These are phyloP conservation scores for Stenogyne calaminthoides DNA, from an alignment of 305 asterid genomes.

Conservation along the genomic window DNA sequence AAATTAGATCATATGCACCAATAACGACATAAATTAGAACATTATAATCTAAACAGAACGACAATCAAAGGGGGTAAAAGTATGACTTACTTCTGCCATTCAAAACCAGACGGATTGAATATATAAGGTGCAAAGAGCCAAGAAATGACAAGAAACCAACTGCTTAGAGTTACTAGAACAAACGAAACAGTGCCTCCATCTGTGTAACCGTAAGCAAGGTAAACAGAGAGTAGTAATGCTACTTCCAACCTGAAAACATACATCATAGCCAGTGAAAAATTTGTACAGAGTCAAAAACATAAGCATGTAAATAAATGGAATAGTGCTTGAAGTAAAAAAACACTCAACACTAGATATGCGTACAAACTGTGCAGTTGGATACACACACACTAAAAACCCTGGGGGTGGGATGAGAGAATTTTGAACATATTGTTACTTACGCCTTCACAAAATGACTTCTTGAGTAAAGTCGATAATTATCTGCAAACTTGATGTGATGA, in stretches of 20 bases:
- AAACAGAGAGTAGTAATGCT: conserved; percentile 88
- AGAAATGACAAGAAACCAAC: conserved; percentile 98
- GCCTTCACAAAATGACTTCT: conserved; percentile 99
- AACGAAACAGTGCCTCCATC: conserved; percentile 72
- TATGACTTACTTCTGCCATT: conserved; percentile 95
- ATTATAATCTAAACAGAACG: neutral
- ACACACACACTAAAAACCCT: neutral
- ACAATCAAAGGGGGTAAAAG: neutral
- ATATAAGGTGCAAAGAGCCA: conserved; percentile 99
- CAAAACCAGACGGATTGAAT: conserved; percentile 98
- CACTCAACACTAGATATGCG: neutral
- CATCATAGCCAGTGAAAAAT: conserved; percentile 17
- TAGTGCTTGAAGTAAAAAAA: neutral
- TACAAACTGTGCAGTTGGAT: conserved; percentile 20
- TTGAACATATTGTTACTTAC: conserved; percentile 50
- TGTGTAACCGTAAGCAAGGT: conserved; percentile 81
- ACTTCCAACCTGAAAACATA: conserved; percentile 84
- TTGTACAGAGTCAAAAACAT: neutral
- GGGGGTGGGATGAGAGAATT: neutral
- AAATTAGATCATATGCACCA: neutral
- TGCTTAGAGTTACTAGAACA: conserved; percentile 80
- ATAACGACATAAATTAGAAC: neutral
- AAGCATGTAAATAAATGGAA: neutral
- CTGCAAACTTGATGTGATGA: conserved; percentile 95
- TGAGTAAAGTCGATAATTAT: conserved; percentile 92